These are phyloP conservation scores for Mycena amicta DNA, from an alignment of 768 basidiomycete species.

Conservation along the genomic window DNA sequence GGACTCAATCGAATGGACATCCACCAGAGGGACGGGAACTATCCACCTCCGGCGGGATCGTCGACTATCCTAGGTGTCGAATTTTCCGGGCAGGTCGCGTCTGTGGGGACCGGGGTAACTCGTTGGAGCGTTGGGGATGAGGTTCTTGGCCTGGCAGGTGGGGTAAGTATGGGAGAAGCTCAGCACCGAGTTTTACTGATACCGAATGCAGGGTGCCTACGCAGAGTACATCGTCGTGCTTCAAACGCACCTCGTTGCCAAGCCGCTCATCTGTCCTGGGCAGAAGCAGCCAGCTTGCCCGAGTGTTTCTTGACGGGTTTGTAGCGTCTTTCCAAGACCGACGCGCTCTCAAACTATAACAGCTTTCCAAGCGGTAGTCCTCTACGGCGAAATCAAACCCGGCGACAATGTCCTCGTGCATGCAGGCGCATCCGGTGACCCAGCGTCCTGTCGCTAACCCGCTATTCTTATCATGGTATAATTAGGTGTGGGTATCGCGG, in stretches of 20 bases:
- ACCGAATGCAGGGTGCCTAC: constrained; percentile 72
- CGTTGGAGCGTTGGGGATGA: constrained; percentile 51
- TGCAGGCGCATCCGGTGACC: constrained; percentile 76
- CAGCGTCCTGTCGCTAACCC: too few species aligned
- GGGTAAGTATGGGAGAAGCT: constrained; percentile 42
- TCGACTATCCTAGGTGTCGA: constrained; percentile 67
- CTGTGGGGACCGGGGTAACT: constrained; percentile 39
- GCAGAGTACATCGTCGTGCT: constrained; percentile 80
- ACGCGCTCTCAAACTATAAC: not conserved
- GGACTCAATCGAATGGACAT: constrained; percentile 72
- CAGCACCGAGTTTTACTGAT: not conserved
- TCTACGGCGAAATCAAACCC: constrained; percentile 67
- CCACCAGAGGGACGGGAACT: constrained; percentile 49
- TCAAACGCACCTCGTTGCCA: constrained; percentile 67
- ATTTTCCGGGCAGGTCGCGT: constrained; percentile 56
- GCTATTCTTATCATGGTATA: too few species aligned
- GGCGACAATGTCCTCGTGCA: constrained; percentile 84
- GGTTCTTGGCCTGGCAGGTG: constrained; percentile 61
- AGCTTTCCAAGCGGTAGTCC: constrained; percentile 56
- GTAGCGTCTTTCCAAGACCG: constrained; percentile 13
- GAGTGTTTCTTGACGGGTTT: constrained; percentile 88
- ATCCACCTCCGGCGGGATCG: constrained; percentile 56
- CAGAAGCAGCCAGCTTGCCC: constrained; percentile 83
- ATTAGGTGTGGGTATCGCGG: constrained; percentile 80
- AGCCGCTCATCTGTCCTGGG: constrained; percentile 80